These are phyloP conservation scores for Nidula microcarpa DNA, from an alignment of 768 basidiomycete genomes.

Conservation along the genomic window DNA sequence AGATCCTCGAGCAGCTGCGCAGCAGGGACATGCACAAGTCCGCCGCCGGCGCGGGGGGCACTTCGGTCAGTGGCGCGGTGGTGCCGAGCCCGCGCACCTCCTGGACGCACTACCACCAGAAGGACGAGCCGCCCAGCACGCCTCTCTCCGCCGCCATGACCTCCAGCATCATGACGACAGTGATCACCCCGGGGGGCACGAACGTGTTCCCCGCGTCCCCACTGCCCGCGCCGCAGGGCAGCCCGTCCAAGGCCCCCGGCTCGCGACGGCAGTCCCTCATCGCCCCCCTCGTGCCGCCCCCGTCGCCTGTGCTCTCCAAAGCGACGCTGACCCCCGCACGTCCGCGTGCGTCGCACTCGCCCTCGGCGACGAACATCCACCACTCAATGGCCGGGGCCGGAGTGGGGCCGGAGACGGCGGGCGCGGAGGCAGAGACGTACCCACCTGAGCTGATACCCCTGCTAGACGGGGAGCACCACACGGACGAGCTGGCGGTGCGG, in stretches of 20 bases:
- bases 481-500: slow-evolving; percentile 82
- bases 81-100: slow-evolving; percentile 38
- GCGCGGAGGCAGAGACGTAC: slow-evolving; percentile 9
- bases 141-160: slow-evolving; percentile 8
- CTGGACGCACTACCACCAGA: slow-evolving; percentile 39
- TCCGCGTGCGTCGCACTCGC: slow-evolving; percentile 51
- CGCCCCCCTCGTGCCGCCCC: slow-evolving; percentile 29
- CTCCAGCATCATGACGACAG: slow-evolving; percentile 1
- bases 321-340: slow-evolving; percentile 33
- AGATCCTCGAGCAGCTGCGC: slow-evolving; percentile 62
- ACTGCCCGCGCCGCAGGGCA: slow-evolving; percentile 9
- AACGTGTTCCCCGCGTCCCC: background rate
- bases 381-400: background rate
- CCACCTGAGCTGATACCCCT: slow-evolving; percentile 56
- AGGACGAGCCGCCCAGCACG: background rate
- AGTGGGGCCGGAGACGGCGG: background rate
- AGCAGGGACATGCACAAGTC: slow-evolving; percentile 51
- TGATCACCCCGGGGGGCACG: background rate
- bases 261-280: slow-evolving; percentile 38
- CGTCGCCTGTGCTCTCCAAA: slow-evolving; percentile 37
- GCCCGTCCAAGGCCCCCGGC: slow-evolving; percentile 16
- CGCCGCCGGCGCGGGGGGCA: slow-evolving; percentile 6
- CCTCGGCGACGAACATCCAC: slow-evolving; percentile 44
- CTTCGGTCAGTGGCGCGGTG: slow-evolving; percentile 4
- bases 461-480: slow-evolving; percentile 88